Evolutionary conservation across 1,284 basidiomycete genomes (phyloP), one percentile per base, ranked within the genome.

Genomic region (Leccinum angustisporum): DNA sequence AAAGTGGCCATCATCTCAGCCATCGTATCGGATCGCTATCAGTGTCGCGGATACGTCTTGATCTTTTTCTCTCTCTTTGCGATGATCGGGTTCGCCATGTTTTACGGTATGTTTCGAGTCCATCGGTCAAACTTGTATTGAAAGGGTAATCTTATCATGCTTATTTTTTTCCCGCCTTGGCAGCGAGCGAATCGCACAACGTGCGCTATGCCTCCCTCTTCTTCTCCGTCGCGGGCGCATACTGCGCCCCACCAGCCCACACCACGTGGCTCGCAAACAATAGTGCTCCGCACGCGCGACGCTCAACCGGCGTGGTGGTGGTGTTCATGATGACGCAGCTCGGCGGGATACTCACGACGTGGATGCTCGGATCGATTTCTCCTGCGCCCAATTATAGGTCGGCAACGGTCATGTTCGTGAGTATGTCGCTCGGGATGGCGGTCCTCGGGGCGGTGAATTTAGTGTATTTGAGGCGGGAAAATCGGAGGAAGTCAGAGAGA

Each of bases 211-310:
- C 73, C 6, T 81, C 79, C 9, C 74, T 85, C 1, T 85, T 83
- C 74, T 73, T 85, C 60, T 80, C 79, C 5, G 77, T 84, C 38
- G 69, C 78, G 0, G 83, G 83, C 21, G 71, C 76, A 16, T 83
- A 83, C 67, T 70, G 77, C 10, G 62, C 74, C 4, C 78, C 80
- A 0, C 80, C 83, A 1, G 75, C 81, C 7, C 62, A 81, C 27
- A 72, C 76, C 5, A 80, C 83, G 0, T 86, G 85, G 84, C 71
- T 74, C 56, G 78, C 86, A 14, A 87, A 86, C 71, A 88, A 88
- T 72, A 78, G 83, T 25, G 76, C 81, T 0, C 84, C 84, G 1
- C 80, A 85, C 66, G 77, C 80, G 58, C 77, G 83, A 51, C 78
- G 85, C 46, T 84, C 84, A 5, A 83, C 83, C 0, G 78, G 80